Percentiles rank a stretch among this genome's conserved stretches.
These are phyloP conservation scores for Penicillium verhagenii DNA, from an alignment of 495 filamentous ascomycete genomes.

Conservation along the genomic window DNA sequence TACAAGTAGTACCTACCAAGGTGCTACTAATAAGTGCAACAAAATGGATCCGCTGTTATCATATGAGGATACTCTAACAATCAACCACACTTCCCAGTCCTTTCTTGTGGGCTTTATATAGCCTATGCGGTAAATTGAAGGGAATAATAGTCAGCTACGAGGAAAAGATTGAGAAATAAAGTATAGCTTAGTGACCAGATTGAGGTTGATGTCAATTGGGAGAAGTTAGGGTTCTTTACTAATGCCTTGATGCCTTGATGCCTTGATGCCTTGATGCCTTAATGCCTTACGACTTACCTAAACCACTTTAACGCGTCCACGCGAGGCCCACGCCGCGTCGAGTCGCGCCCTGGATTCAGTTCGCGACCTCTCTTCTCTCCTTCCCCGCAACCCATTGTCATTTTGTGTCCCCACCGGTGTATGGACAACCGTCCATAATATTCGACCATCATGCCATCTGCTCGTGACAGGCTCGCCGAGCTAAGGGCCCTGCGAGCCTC, in stretches of 20 bases:
- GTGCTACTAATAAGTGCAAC: too few species aligned
- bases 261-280: not conserved
- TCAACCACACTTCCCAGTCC: too few species aligned
- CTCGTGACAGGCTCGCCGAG: constrained; percentile 63
- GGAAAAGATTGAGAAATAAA: too few species aligned
- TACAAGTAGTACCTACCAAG: too few species aligned
- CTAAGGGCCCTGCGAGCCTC: constrained; percentile 79
- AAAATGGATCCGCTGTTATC: too few species aligned
- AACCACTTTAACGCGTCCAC: constrained; percentile 13
- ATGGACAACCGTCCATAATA: constrained; percentile 21
- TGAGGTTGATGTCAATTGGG: not conserved
- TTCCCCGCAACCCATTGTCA: constrained; percentile 21
- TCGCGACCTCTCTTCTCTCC: constrained; percentile 17
- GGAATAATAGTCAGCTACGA: too few species aligned
- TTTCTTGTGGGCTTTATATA: too few species aligned
- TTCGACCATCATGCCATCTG: constrained; percentile 34
- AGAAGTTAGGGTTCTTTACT: not conserved
- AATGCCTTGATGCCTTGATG: not conserved
- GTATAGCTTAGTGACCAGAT: not conserved
- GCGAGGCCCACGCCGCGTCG: constrained; percentile 8
- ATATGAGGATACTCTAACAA: too few species aligned
- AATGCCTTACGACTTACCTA: not conserved
- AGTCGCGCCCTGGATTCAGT: constrained; percentile 11
- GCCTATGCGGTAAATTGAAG: too few species aligned
- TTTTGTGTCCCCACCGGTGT: constrained; percentile 4